Conservation (phyloP, 345 rosid genomes). For the Populus alba region DNA sequence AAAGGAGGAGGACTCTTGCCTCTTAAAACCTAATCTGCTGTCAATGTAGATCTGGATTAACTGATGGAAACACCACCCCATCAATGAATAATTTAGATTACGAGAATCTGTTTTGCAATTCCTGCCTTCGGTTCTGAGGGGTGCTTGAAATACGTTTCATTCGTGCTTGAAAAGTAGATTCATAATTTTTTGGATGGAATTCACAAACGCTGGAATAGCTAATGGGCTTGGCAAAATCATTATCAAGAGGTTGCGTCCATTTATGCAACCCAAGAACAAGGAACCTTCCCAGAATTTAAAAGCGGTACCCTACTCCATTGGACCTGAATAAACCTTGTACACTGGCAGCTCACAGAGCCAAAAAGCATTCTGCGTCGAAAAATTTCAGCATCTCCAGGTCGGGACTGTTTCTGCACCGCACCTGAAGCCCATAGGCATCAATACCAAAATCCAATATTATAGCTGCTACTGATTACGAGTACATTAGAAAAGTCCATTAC, state of each 20-base stretch:
- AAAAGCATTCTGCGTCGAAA: too few relatives aligned
- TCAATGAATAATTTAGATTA: background rate
- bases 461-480: background rate
- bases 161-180: too few relatives aligned
- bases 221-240: background rate
- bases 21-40: constrained; percentile 9
- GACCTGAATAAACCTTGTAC: background rate
- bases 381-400: too few relatives aligned
- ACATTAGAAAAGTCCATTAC: background rate
- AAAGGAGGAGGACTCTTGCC: constrained; percentile 54
- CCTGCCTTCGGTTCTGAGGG: background rate
- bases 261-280: background rate
- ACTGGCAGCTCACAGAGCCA: background rate
- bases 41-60: background rate
- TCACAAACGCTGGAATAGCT: too few relatives aligned
- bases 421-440: too few relatives aligned
- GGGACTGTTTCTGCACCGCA: too few relatives aligned
- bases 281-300: background rate
- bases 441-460: background rate
- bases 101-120: background rate
- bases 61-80: background rate
- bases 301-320: too few relatives aligned
- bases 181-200: too few relatives aligned
- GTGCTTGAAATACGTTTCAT: background rate
- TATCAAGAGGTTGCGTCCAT: background rate